Conservation (phyloP, 257 asterid species). For the Solanum virginianum region DNA sequence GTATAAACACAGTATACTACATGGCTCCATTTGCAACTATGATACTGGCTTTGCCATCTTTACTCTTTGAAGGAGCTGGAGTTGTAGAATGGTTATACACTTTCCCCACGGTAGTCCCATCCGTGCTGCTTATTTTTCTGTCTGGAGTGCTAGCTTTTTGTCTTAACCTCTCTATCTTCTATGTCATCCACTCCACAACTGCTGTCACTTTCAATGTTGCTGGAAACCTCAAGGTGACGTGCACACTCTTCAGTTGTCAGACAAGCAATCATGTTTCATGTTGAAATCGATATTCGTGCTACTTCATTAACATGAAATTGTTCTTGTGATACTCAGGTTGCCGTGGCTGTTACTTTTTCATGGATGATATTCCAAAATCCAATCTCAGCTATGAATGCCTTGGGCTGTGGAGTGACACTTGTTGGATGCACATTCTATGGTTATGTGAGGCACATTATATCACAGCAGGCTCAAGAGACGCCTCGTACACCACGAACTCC, state of each 20-base stretch:
- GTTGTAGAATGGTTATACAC: conserved; percentile 49
- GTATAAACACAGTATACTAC: conserved; percentile 77
- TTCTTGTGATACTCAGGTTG: conserved; percentile 28
- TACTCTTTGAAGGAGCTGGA: conserved; percentile 56
- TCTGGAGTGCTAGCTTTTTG: conserved; percentile 75
- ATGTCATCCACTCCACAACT: conserved; percentile 78
- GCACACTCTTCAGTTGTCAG: neutral
- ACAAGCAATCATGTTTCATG: neutral
- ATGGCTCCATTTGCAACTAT: conserved; percentile 82
- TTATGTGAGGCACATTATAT: conserved; percentile 51
- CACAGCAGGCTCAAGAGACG: conserved; percentile 34
- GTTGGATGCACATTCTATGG: conserved; percentile 79
- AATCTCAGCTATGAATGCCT: conserved; percentile 59
- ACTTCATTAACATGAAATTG: neutral
- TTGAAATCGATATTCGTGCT: neutral
- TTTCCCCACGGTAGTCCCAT: conserved; percentile 31
- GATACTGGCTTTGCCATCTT: conserved; percentile 60
- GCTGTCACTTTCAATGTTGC: conserved; percentile 91
- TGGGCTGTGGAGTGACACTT: conserved; percentile 67
- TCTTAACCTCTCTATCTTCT: conserved; percentile 71
- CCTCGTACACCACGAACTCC: conserved; percentile 44
- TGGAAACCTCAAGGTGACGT: conserved; percentile 66
- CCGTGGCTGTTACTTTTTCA: conserved; percentile 70
- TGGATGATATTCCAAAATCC: conserved; percentile 80
- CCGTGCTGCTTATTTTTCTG: conserved; percentile 50